phyloP scores from a whole-genome alignment of 176 grass and related monocot genomes.

The Paspalum notatum region DNA sequence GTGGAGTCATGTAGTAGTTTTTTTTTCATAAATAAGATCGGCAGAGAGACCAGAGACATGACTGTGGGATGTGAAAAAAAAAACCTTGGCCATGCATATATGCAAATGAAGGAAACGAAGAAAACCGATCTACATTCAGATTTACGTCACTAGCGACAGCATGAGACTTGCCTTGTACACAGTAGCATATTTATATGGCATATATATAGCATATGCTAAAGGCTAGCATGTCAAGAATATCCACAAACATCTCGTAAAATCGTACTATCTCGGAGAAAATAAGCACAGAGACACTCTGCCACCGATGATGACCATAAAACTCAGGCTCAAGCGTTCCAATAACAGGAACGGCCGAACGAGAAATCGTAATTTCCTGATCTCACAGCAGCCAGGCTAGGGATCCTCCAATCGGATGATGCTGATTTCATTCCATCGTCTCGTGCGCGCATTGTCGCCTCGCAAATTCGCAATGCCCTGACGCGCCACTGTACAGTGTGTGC shows the following conservation, averaged over 20 bases:
- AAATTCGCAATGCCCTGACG: too few species aligned
- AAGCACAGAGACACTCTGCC: not conserved
- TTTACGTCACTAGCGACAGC: not conserved
- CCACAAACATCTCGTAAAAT: conserved; percentile 9
- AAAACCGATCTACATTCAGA: not conserved
- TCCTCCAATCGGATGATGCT: conserved; percentile 1
- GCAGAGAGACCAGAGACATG: not conserved
- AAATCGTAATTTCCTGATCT: not conserved
- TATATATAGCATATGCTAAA: conserved; percentile 31
- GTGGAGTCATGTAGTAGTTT: too few species aligned
- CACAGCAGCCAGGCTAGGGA: not conserved
- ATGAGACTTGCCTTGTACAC: too few species aligned
- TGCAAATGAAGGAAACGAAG: not conserved
- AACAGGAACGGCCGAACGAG: not conserved
- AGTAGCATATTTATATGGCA: conserved; percentile 1
- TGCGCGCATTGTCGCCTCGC: too few species aligned
- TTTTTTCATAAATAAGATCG: not conserved
- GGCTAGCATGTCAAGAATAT: not conserved
- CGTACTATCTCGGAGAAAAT: not conserved
- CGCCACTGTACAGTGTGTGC: too few species aligned
- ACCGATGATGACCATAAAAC: not conserved
- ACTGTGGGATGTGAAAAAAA: not conserved
- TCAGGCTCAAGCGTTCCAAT: not conserved
- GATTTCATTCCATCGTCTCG: not conserved
- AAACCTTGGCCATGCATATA: not conserved